Conservation (phyloP, 441 rosid genomes). For the Gossypium schwendimanii region DNA sequence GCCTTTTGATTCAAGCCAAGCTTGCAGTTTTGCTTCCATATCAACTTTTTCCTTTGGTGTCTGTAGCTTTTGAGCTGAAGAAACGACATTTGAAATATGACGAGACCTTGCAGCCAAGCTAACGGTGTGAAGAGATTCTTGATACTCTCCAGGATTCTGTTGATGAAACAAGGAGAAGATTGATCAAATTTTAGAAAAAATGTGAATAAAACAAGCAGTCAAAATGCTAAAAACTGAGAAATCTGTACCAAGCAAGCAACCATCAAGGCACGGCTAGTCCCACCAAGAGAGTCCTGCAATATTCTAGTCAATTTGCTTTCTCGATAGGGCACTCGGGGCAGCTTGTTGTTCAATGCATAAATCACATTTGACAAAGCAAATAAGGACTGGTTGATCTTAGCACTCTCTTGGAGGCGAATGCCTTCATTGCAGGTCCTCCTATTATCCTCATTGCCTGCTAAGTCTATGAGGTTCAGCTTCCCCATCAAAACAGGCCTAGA, state of each 20-base stretch:
- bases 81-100: conserved; percentile 50
- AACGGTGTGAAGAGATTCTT: conserved; percentile 80
- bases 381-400: conserved; percentile 79
- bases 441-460: conserved; percentile 93
- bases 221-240: not conserved
- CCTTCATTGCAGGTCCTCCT: conserved; percentile 78
- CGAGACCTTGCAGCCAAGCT: conserved; percentile 94
- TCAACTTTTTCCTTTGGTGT: conserved; percentile 59
- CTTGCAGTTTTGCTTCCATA: conserved; percentile 72
- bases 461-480: conserved; percentile 82
- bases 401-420: conserved; percentile 74
- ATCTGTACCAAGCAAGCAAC: conserved; percentile 73
- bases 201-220: not conserved
- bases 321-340: conserved; percentile 67
- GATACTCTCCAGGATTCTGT: conserved; percentile 91
- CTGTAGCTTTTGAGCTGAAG: conserved; percentile 43
- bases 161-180: not conserved
- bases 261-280: conserved; percentile 75
- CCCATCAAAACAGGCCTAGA: conserved; percentile 39
- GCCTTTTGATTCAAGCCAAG: conserved; percentile 89
- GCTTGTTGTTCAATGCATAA: conserved; percentile 68
- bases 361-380: conserved; percentile 87
- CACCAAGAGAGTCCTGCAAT: conserved; percentile 90
- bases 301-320: conserved; percentile 93
- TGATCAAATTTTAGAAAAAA: not conserved